Conservation (phyloP, 179 eudicot species). For the Carnegiea gigantea region DNA sequence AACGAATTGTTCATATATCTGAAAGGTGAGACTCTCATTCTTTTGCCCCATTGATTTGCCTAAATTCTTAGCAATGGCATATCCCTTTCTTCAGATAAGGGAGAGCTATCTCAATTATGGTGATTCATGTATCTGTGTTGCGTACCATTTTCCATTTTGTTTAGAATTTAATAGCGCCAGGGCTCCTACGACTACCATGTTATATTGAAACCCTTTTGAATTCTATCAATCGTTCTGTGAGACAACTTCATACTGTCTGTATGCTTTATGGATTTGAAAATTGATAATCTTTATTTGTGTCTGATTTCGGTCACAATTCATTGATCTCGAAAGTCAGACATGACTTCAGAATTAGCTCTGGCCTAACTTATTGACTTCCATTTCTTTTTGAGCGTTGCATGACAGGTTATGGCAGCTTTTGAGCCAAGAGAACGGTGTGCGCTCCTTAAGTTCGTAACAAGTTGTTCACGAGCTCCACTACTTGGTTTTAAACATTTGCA, state of each 20-base stretch:
- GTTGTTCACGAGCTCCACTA: slow-evolving; percentile 94
- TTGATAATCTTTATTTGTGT: background rate
- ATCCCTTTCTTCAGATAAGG: too few species aligned
- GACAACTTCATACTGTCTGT: background rate
- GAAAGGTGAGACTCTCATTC: too few species aligned
- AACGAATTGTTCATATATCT: too few species aligned
- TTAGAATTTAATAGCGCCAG: too few species aligned
- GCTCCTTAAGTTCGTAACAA: slow-evolving; percentile 91
- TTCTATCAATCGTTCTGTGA: background rate
- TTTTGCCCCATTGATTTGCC: too few species aligned
- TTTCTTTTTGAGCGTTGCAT: slow-evolving; percentile 10
- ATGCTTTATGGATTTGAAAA: background rate
- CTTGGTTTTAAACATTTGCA: slow-evolving; percentile 94
- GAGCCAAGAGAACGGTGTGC: slow-evolving; percentile 86
- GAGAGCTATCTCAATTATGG: too few species aligned
- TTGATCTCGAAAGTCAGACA: background rate
- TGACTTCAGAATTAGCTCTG: background rate
- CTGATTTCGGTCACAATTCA: background rate
- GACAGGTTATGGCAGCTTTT: slow-evolving; percentile 69
- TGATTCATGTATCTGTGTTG: too few species aligned
- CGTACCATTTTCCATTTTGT: too few species aligned
- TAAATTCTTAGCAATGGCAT: too few species aligned
- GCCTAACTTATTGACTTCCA: background rate
- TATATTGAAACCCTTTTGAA: too few species aligned
- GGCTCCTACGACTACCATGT: too few species aligned